Base-by-base conservation (phyloP, 176 grass and related monocot species). In the Tuctoria greenei region DNA sequence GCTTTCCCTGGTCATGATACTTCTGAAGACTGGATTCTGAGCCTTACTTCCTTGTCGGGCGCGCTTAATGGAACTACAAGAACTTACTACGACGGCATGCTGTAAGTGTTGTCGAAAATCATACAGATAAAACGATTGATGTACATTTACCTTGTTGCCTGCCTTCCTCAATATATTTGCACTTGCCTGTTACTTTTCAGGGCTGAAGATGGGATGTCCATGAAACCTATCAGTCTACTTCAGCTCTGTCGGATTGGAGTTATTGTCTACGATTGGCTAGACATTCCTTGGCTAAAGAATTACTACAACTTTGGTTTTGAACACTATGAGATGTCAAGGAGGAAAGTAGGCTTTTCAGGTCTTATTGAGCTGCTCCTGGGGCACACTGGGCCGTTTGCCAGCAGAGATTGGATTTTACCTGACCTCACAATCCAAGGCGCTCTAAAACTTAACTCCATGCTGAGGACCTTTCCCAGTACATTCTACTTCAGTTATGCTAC, bases 401-500 rank as follows among this genome's bases (percentile, higher is more conserved):
- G 89, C 0, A 89, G 87, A 25, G 91, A 98, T 75, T 98, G 95
- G 95, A 98, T 98, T 83, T 78, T 98, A 14, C 91, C 95, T 79
- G 95, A 98, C 45, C 86, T 98, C 60, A 98, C 95, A 75, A 79
- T 98, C 18, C 95, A 92, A 86, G 95, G 91, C 42, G 84, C 91
- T 34, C 68, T 98, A 63, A 90, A 82, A 61, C 61, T 90, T 28
- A 98, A 98, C 69, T 83, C 86, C 23, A 72, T 20, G 18, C 70
- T 98, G 36, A 81, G 47, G 36, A 98, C 89, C 37, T 98, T 98
- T 77, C 91, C 91, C 40, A 90, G 84, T 67, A 98, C 95, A 41
- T 95, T 90, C 92, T 98, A 98, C 79, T 98, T 90, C 81, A 98
- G 95, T 84, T 98, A 98, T 77, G 95, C 95, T 25, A 98, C 95